Evolutionary conservation across 2,329 filamentous ascomycete genomes (phyloP).

Genomic region (Fusarium protoensiforme): DNA sequence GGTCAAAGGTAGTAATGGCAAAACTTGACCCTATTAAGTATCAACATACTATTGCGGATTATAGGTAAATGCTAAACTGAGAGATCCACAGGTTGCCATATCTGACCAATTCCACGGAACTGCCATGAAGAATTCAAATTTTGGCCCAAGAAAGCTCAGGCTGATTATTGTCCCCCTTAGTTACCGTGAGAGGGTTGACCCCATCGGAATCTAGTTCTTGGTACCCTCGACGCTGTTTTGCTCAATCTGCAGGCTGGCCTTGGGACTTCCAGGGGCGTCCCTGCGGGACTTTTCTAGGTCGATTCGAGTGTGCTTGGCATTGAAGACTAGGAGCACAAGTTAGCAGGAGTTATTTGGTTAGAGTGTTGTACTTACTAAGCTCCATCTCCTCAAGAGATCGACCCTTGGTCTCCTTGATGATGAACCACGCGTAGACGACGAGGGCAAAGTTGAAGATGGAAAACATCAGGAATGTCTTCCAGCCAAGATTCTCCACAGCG

Average conservation of each 20-base stretch:
- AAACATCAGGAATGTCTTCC: conserved; percentile 63
- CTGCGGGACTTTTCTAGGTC: conserved; percentile 15
- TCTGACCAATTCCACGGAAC: not conserved
- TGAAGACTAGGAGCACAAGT: conserved; percentile 30
- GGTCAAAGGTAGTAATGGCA: not conserved
- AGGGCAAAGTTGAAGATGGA: conserved; percentile 59
- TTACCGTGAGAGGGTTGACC: not conserved
- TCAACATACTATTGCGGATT: not conserved
- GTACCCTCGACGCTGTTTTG: not conserved
- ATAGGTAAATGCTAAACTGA: not conserved
- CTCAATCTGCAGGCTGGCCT: conserved; percentile 11
- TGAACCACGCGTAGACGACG: conserved; percentile 55
- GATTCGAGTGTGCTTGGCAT: conserved; percentile 25
- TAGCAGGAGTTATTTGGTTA: not conserved
- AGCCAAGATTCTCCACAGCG: conserved; percentile 57
- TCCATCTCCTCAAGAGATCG: conserved; percentile 43
- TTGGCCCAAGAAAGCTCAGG: not conserved
- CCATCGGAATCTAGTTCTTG: not conserved
- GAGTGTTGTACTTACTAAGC: conserved; percentile 10
- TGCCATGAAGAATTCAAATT: not conserved
- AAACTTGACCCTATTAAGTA: not conserved
- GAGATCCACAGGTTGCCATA: not conserved
- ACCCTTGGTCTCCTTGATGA: conserved; percentile 52
- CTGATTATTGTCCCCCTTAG: not conserved
- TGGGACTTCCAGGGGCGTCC: not conserved